Evolutionary conservation across 495 filamentous ascomycete genomes (phyloP).

Genomic region (Penicillium mononematosum): DNA sequence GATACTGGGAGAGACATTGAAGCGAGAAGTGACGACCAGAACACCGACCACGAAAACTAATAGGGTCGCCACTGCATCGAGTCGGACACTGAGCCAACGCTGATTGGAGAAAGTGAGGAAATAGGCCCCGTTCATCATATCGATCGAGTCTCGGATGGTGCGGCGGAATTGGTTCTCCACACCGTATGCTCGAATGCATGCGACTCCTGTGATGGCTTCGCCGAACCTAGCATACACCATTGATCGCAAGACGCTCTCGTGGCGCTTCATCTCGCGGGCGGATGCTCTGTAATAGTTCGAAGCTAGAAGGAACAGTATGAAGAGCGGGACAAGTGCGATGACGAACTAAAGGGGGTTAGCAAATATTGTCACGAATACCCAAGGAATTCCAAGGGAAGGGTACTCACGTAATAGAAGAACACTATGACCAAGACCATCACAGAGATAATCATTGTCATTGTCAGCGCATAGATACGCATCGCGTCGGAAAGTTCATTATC

Average conservation of each 20-base stretch:
- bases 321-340: constrained; percentile 80
- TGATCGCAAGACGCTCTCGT: constrained; percentile 85
- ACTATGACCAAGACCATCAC: constrained; percentile 87
- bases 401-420: constrained; percentile 76
- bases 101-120: constrained; percentile 94
- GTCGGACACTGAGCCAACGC: constrained; percentile 80
- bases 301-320: constrained; percentile 76
- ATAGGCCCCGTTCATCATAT: constrained; percentile 91
- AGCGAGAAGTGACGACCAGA: constrained; percentile 90
- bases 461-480: constrained; percentile 91
- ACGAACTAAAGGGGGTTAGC: constrained; percentile 55
- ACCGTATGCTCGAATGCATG: constrained; percentile 87
- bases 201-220: constrained; percentile 79
- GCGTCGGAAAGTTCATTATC: constrained; percentile 89
- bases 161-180: constrained; percentile 67
- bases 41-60: constrained; percentile 86
- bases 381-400: background rate
- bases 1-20: constrained; percentile 79
- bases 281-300: constrained; percentile 87
- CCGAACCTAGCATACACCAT: constrained; percentile 86
- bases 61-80: constrained; percentile 78
- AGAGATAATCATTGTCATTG: constrained; percentile 71
- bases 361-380: too few relatives aligned
- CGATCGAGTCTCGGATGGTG: constrained; percentile 69
- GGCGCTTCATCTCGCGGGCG: constrained; percentile 89